A percentile compares a stretch with the other conserved stretches of the same genome.
Evolutionary conservation across 176 grass and related monocot species (phyloP).

Genomic region (Eleusine coracana): DNA sequence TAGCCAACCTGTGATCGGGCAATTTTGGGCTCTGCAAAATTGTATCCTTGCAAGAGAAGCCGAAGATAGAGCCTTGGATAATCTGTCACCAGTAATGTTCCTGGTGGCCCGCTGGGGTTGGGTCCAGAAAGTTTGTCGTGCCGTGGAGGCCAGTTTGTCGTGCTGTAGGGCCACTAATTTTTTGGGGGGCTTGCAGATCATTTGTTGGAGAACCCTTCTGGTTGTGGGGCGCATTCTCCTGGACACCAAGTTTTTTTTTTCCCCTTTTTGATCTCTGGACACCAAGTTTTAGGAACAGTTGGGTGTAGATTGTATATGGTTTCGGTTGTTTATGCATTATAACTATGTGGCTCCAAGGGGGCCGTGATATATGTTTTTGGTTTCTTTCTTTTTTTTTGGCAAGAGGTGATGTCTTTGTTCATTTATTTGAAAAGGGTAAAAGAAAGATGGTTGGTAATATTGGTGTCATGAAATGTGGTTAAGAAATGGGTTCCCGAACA

Average conservation of each 20-base stretch:
- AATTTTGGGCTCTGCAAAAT: constrained; percentile 36
- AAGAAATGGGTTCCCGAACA: background rate
- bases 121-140: constrained; percentile 11
- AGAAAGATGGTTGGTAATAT: background rate
- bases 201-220: constrained; percentile 4
- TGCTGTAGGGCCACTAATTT: constrained; percentile 26
- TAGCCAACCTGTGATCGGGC: constrained; percentile 23
- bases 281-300: constrained; percentile 4
- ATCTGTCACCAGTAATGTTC: constrained; percentile 33
- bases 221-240: constrained; percentile 5
- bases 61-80: constrained; percentile 17
- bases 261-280: background rate
- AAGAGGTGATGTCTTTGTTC: background rate
- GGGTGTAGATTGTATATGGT: constrained; percentile 53
- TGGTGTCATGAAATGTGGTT: background rate
- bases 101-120: background rate
- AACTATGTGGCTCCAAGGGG: background rate
- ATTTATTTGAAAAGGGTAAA: constrained; percentile 16
- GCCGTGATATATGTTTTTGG: constrained; percentile 16
- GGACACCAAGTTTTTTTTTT: background rate
- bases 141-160: background rate
- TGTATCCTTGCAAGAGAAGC: constrained; percentile 20
- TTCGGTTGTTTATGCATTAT: background rate
- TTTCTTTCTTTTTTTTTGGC: background rate
- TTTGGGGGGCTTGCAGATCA: constrained; percentile 20